Percentiles rank a stretch among this genome's conserved stretches.
Evolutionary conservation across 306 rosid species (phyloP).

Genomic region (Dryas octopetala): DNA sequence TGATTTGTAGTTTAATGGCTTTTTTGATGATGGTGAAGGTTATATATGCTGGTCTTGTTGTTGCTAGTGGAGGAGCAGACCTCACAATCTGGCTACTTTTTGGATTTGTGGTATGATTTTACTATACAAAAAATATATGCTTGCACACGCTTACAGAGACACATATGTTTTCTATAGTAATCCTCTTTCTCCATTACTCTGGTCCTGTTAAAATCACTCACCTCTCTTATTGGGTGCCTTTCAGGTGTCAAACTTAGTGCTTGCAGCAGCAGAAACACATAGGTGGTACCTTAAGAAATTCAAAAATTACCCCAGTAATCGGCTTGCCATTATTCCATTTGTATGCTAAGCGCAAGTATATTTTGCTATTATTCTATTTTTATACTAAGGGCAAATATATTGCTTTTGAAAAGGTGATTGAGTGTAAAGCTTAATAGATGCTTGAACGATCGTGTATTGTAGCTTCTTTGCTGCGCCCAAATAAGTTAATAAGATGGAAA

Average conservation of each 20-base stretch:
- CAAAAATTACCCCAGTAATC: slow-evolving; percentile 63
- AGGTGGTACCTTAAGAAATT: slow-evolving; percentile 75
- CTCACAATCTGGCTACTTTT: slow-evolving; percentile 76
- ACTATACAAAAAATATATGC: not conserved
- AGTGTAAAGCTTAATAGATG: not conserved
- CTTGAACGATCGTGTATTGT: not conserved
- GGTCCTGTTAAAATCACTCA: not conserved
- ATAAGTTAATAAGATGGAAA: not conserved
- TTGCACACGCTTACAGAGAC: not conserved
- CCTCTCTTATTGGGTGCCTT: slow-evolving; percentile 7
- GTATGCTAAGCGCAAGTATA: slow-evolving; percentile 33
- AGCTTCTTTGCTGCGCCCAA: not conserved
- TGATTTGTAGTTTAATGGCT: not conserved
- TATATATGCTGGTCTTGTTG: slow-evolving; percentile 68
- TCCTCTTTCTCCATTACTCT: not conserved
- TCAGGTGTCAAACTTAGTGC: slow-evolving; percentile 70
- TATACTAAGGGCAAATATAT: slow-evolving; percentile 35
- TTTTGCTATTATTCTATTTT: slow-evolving; percentile 55
- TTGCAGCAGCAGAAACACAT: slow-evolving; percentile 85
- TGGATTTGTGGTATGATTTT: slow-evolving; percentile 66
- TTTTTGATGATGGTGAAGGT: slow-evolving; percentile 48
- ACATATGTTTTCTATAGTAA: not conserved
- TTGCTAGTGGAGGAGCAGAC: slow-evolving; percentile 78
- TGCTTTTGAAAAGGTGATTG: slow-evolving; percentile 9
- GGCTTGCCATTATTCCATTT: slow-evolving; percentile 64